phyloP scores from a whole-genome alignment of 2,329 filamentous ascomycete genomes.

The Fusarium sp. region DNA sequence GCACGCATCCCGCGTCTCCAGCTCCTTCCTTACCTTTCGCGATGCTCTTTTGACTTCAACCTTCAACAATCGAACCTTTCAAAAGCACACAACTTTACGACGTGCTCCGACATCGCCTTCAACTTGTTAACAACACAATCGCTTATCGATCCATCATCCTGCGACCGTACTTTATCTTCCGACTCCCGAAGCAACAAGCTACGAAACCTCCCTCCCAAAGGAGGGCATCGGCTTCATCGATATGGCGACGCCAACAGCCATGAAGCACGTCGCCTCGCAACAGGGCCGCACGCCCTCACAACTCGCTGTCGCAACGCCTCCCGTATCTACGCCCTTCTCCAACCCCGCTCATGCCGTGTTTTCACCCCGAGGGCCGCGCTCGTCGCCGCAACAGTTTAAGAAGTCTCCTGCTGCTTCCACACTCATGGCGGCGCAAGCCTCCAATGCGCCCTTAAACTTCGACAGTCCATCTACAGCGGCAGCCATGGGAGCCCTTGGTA shows the following conservation, averaged over 20 bases:
- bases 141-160: background rate
- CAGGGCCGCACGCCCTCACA: constrained; percentile 63
- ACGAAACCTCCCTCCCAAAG: constrained; percentile 15
- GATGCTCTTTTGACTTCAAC: constrained; percentile 10
- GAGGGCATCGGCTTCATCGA: constrained; percentile 28
- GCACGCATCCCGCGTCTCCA: background rate
- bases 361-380: constrained; percentile 68
- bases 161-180: background rate
- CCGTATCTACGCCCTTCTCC: constrained; percentile 76
- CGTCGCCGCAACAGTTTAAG: constrained; percentile 74
- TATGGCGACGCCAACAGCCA: constrained; percentile 65
- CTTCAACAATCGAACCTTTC: constrained; percentile 12
- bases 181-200: background rate
- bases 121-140: background rate
- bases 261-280: constrained; percentile 59
- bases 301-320: constrained; percentile 68
- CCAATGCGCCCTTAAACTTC: constrained; percentile 65
- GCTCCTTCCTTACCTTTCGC: background rate
- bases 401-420: constrained; percentile 70
- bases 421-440: constrained; percentile 60
- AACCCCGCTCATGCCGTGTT: constrained; percentile 68
- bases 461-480: constrained; percentile 74
- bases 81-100: background rate
- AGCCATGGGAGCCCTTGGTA: constrained; percentile 67
- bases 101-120: background rate